phyloP scores from a whole-genome alignment of 2,329 filamentous ascomycete genomes.

The Clonostachys sp. region DNA sequence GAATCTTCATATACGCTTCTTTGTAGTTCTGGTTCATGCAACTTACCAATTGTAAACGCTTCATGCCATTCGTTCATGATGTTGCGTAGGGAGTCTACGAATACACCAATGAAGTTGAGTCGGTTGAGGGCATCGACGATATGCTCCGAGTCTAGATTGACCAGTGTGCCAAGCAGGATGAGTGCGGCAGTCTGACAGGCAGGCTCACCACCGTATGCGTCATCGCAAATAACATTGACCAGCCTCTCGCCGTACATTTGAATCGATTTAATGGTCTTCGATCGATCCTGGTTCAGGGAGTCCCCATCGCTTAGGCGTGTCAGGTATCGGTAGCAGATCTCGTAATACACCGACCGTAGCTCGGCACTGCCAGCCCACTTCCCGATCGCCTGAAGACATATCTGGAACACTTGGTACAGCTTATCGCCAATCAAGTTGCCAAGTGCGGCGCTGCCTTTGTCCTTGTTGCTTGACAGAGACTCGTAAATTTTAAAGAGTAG shows the following conservation, averaged over 20 bases:
- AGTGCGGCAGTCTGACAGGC: slow-evolving; percentile 81
- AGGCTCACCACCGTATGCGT: slow-evolving; percentile 81
- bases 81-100: slow-evolving; percentile 81
- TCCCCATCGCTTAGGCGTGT: slow-evolving; percentile 59
- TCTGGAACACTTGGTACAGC: slow-evolving; percentile 85
- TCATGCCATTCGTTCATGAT: slow-evolving; percentile 69
- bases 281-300: slow-evolving; percentile 38
- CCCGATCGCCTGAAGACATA: slow-evolving; percentile 74
- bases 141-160: slow-evolving; percentile 66
- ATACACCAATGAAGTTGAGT: slow-evolving; percentile 85
- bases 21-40: background rate
- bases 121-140: slow-evolving; percentile 77
- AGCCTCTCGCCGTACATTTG: slow-evolving; percentile 67
- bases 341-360: slow-evolving; percentile 82
- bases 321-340: slow-evolving; percentile 84
- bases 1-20: slow-evolving; percentile 4
- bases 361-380: slow-evolving; percentile 66
- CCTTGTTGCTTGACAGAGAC: slow-evolving; percentile 23
- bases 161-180: slow-evolving; percentile 74
- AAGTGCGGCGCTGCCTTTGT: slow-evolving; percentile 39
- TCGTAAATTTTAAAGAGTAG: slow-evolving; percentile 69
- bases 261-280: slow-evolving; percentile 69
- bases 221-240: slow-evolving; percentile 85
- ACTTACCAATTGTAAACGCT: slow-evolving; percentile 48
- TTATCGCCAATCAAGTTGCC: slow-evolving; percentile 82